A percentile compares a stretch with the other conserved stretches of the same genome.
These are phyloP conservation scores for Brettanomyces naardenensis DNA, from an alignment of 805 yeast genomes.

Conservation along the genomic window DNA sequence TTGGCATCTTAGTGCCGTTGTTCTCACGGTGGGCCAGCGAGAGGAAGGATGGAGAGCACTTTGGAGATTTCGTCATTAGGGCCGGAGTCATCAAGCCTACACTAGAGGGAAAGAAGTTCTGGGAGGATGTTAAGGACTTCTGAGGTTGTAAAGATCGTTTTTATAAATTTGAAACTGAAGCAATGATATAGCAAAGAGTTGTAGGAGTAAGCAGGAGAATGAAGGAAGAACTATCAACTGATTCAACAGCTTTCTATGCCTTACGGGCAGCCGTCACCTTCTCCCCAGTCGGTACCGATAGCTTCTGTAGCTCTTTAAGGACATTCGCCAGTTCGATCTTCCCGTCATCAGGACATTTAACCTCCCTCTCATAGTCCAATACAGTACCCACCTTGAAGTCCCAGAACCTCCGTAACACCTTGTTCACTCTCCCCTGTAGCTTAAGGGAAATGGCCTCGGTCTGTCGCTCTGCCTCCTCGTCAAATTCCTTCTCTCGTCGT, in stretches of 20 bases:
- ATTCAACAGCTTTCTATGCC: too few species aligned
- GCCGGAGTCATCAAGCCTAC: constrained; percentile 85
- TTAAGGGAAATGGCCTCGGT: constrained; percentile 23
- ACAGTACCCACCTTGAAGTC: constrained; percentile 38
- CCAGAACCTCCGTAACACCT: constrained; percentile 42
- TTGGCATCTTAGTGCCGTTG: constrained; percentile 69
- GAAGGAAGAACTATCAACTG: too few species aligned
- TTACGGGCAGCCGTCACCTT: too few species aligned
- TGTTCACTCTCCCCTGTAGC: constrained; percentile 34
- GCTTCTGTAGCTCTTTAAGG: too few species aligned
- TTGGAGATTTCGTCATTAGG: constrained; percentile 89
- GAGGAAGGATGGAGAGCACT: constrained; percentile 85
- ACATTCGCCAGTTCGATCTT: too few species aligned
- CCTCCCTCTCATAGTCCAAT: constrained; percentile 36
- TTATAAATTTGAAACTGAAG: too few species aligned
- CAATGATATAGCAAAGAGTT: too few species aligned
- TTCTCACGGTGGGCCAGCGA: constrained; percentile 93
- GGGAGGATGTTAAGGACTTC: constrained; percentile 89
- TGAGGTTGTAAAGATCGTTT: too few species aligned
- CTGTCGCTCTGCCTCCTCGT: constrained; percentile 18
- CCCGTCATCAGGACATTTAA: constrained; percentile 19
- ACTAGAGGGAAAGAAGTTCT: constrained; percentile 85
- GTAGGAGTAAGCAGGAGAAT: too few species aligned
- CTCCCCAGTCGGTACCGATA: too few species aligned
- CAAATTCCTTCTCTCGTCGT: constrained; percentile 10